Conservation (phyloP, 352 stramenopile genomes). For the Blastocystis sp. region DNA sequence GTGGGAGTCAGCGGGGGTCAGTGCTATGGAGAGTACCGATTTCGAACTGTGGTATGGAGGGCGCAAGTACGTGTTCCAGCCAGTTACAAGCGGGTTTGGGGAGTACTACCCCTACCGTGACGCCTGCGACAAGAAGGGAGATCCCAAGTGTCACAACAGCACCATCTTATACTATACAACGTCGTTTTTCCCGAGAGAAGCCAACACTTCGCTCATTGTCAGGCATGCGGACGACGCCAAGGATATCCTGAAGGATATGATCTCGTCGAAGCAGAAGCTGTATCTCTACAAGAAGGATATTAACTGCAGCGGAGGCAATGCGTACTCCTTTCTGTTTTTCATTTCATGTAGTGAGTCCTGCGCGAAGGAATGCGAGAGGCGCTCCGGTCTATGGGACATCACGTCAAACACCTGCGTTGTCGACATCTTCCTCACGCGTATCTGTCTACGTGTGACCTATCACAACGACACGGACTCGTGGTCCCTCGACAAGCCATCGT, state of each 20-base stretch:
- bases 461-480: constrained; percentile 9
- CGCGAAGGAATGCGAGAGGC: neutral
- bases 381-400: constrained; percentile 10
- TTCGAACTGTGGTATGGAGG: neutral
- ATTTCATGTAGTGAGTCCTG: neutral
- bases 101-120: constrained; percentile 56
- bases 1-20: constrained; percentile 4
- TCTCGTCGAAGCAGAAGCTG: neutral
- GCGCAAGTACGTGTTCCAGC: neutral
- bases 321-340: neutral
- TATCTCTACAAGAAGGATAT: constrained; percentile 50
- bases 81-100: neutral
- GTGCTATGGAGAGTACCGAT: neutral
- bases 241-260: neutral
- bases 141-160: constrained; percentile 10
- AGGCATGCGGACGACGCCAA: neutral
- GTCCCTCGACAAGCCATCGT: constrained; percentile 13
- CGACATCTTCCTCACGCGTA: constrained; percentile 27
- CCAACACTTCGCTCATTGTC: neutral
- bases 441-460: constrained; percentile 23
- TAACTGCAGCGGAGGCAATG: constrained; percentile 30
- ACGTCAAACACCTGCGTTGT: constrained; percentile 6
- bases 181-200: neutral
- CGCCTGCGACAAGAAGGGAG: neutral
- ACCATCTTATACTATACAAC: constrained; percentile 18